Evolutionary conservation across 306 rosid species (phyloP).

Genomic region (Cicer chorassanicum): DNA sequence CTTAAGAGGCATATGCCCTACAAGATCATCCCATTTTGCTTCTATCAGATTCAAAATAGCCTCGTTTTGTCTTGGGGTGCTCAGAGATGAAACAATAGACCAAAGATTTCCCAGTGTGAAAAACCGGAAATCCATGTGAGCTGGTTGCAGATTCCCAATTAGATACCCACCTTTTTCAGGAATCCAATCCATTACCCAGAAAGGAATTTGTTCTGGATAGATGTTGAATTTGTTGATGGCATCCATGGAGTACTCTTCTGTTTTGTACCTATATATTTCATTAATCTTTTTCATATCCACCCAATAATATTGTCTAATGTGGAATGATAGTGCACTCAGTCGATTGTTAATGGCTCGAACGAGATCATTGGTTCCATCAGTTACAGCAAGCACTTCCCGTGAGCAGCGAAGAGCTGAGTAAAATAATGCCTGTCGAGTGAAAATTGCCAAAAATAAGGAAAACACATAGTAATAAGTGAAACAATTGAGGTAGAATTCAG

Average conservation of each 20-base stretch:
- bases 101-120: conserved; percentile 87
- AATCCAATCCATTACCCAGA: conserved; percentile 97
- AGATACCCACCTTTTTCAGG: conserved; percentile 95
- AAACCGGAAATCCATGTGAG: conserved; percentile 92
- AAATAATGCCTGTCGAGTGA: conserved; percentile 75
- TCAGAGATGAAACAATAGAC: conserved; percentile 77
- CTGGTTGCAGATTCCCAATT: conserved; percentile 96
- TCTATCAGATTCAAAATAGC: conserved; percentile 80
- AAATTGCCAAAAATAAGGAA: conserved; percentile 38
- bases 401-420: conserved; percentile 96
- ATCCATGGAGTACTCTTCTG: conserved; percentile 89
- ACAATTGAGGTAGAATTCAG: conserved; percentile 6
- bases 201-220: conserved; percentile 97
- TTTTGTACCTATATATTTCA: conserved; percentile 94
- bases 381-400: conserved; percentile 80
- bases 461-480: conserved; percentile 33
- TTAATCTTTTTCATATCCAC: conserved; percentile 86
- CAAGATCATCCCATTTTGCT: conserved; percentile 85
- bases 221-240: conserved; percentile 96
- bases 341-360: conserved; percentile 86
- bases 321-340: conserved; percentile 94
- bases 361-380: conserved; percentile 78
- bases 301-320: conserved; percentile 96
- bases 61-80: conserved; percentile 71
- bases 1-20: conserved; percentile 83